These are phyloP conservation scores for Mucor indicus DNA, from an alignment of 371 early-diverging fungal genomes.

Conservation along the genomic window DNA sequence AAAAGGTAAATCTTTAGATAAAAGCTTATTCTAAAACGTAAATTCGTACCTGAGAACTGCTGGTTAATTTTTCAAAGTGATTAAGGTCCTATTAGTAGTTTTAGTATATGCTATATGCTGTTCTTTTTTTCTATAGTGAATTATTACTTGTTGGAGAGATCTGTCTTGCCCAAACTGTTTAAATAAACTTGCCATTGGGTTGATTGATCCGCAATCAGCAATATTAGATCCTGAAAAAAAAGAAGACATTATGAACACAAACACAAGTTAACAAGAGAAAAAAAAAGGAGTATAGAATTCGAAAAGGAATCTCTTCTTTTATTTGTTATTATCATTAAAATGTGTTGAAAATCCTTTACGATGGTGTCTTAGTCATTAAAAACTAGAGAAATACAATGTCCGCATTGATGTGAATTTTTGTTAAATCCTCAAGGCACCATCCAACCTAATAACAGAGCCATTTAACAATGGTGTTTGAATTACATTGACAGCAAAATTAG, in stretches of 20 bases:
- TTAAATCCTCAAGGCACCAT: constrained; percentile 44
- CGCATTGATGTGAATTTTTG: too few relatives aligned
- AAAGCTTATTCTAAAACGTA: not conserved
- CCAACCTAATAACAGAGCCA: constrained; percentile 58
- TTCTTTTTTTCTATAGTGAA: too few relatives aligned
- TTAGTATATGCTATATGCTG: too few relatives aligned
- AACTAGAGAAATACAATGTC: too few relatives aligned
- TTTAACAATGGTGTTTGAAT: constrained; percentile 58
- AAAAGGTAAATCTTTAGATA: not conserved
- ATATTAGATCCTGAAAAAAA: constrained; percentile 32
- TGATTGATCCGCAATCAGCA: constrained; percentile 79
- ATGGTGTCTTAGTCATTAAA: too few relatives aligned
- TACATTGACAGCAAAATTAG: constrained; percentile 46
- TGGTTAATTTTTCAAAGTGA: not conserved
- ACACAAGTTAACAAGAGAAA: too few relatives aligned
- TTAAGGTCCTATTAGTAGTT: too few relatives aligned
- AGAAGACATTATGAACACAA: constrained; percentile 21
- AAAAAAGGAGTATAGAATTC: too few relatives aligned
- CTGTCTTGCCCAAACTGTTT: constrained; percentile 79
- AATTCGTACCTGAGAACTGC: too few relatives aligned
- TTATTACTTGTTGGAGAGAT: constrained; percentile 76
- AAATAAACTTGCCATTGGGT: constrained; percentile 71
- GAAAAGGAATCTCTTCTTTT: too few relatives aligned
- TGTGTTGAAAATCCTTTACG: too few relatives aligned
- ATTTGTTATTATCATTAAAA: too few relatives aligned